Percentiles rank a stretch among this genome's conserved stretches.
These are phyloP conservation scores for Penicillium hordei DNA, from an alignment of 2,329 filamentous ascomycete species.

Conservation along the genomic window DNA sequence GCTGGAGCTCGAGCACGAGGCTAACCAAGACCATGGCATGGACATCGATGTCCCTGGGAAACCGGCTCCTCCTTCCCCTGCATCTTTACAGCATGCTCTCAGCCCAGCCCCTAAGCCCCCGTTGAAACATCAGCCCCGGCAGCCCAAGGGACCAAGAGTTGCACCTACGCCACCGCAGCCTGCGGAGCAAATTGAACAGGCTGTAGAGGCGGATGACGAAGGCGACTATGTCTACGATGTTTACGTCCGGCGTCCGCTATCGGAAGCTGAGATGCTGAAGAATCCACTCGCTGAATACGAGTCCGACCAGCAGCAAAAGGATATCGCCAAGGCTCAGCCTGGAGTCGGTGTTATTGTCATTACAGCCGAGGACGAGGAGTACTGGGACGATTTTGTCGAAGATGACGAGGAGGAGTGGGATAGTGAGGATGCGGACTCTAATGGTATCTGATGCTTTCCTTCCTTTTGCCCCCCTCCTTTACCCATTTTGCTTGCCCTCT, in stretches of 20 bases:
- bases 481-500: not conserved
- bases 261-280: constrained; percentile 33
- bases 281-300: constrained; percentile 37
- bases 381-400: constrained; percentile 58
- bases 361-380: constrained; percentile 47
- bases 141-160: constrained; percentile 32
- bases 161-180: constrained; percentile 6
- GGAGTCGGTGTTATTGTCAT: constrained; percentile 46
- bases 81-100: not conserved
- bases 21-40: constrained; percentile 18
- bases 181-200: constrained; percentile 1
- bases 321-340: constrained; percentile 32
- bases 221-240: constrained; percentile 62
- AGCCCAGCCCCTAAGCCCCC: constrained; percentile 26
- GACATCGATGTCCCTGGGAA: constrained; percentile 17
- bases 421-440: constrained; percentile 63
- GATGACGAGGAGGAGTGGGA: constrained; percentile 58
- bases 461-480: not conserved
- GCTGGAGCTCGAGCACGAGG: constrained; percentile 41
- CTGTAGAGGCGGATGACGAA: constrained; percentile 43
- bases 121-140: constrained; percentile 40
- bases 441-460: constrained; percentile 43
- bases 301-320: constrained; percentile 29
- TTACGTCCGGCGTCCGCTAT: constrained; percentile 54
- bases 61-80: not conserved